These are phyloP conservation scores for Gloeopeniophorella convolvens DNA, from an alignment of 768 basidiomycete genomes.

Conservation along the genomic window DNA sequence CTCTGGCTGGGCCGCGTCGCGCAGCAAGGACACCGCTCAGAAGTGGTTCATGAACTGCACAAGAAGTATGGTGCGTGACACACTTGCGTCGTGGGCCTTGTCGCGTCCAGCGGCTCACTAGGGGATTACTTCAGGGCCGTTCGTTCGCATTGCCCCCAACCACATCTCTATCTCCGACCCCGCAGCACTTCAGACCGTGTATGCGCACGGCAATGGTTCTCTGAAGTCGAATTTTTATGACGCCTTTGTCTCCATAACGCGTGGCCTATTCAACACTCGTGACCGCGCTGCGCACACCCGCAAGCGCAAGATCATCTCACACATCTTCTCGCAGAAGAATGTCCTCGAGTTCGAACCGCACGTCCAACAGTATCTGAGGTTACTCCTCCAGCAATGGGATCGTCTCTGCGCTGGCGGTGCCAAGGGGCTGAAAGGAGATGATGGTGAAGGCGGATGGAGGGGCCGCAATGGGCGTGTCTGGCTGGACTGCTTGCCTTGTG, in stretches of 20 bases:
- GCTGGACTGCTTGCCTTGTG: conserved; percentile 70
- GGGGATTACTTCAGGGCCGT: conserved; percentile 32
- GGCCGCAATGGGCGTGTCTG: conserved; percentile 58
- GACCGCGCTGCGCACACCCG: conserved; percentile 70
- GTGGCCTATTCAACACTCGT: conserved; percentile 70
- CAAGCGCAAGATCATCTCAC: conserved; percentile 86
- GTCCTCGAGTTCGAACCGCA: conserved; percentile 85
- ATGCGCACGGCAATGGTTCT: conserved; percentile 37
- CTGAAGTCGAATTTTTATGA: conserved; percentile 41
- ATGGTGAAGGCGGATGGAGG: conserved; percentile 54
- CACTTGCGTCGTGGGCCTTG: too few relatives aligned
- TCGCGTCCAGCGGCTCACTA: too few relatives aligned
- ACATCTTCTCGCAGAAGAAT: conserved; percentile 79
- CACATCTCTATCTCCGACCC: conserved; percentile 43
- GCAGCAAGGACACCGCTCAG: conserved; percentile 30
- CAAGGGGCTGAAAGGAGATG: conserved; percentile 44
- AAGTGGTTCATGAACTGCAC: conserved; percentile 35
- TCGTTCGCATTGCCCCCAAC: conserved; percentile 40
- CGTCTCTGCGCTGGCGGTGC: conserved; percentile 45
- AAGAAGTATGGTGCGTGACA: conserved; percentile 36
- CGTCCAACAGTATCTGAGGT: conserved; percentile 51
- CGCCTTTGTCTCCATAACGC: conserved; percentile 35
- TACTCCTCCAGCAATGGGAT: conserved; percentile 68
- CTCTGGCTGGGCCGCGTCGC: conserved; percentile 34
- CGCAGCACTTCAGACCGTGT: conserved; percentile 34